Percentiles rank a stretch among this genome's conserved stretches.
These are phyloP conservation scores for Nidula microcarpa DNA, from an alignment of 768 basidiomycete species.

Conservation along the genomic window DNA sequence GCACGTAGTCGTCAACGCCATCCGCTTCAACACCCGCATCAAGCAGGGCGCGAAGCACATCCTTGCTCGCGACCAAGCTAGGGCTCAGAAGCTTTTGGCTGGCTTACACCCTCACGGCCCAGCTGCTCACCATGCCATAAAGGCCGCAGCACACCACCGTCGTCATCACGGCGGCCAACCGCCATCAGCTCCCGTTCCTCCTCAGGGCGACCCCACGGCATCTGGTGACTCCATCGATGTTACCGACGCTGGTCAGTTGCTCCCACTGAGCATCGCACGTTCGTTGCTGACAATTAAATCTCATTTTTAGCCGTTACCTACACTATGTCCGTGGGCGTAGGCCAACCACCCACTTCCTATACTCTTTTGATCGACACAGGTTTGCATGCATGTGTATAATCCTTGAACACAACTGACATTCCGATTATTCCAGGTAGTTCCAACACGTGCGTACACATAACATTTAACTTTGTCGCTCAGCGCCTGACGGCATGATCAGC, in stretches of 20 bases:
- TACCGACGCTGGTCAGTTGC: constrained; percentile 47
- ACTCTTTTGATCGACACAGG: constrained; percentile 59
- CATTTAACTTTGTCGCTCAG: neutral
- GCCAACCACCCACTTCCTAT: constrained; percentile 44
- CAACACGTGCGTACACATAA: constrained; percentile 13
- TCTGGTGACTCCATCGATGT: constrained; percentile 44
- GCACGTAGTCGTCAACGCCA: constrained; percentile 24
- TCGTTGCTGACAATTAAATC: constrained; percentile 1
- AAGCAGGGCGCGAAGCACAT: constrained; percentile 42
- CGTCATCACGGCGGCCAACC: constrained; percentile 8
- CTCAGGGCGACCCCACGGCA: constrained; percentile 11
- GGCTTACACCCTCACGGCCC: constrained; percentile 57
- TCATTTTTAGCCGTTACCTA: constrained; percentile 40
- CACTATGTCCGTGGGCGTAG: constrained; percentile 48
- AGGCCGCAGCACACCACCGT: constrained; percentile 10
- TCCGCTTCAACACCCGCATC: constrained; percentile 46
- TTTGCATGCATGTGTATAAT: constrained; percentile 1
- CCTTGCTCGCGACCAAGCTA: constrained; percentile 48
- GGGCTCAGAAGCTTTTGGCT: constrained; percentile 53
- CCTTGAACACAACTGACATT: neutral
- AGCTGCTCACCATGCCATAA: constrained; percentile 22
- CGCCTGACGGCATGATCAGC: constrained; percentile 6
- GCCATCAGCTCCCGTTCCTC: constrained; percentile 12
- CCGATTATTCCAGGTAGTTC: constrained; percentile 25
- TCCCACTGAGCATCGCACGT: neutral